Conservation (phyloP, 768 basidiomycete species). For the Auriculariales sp. region DNA sequence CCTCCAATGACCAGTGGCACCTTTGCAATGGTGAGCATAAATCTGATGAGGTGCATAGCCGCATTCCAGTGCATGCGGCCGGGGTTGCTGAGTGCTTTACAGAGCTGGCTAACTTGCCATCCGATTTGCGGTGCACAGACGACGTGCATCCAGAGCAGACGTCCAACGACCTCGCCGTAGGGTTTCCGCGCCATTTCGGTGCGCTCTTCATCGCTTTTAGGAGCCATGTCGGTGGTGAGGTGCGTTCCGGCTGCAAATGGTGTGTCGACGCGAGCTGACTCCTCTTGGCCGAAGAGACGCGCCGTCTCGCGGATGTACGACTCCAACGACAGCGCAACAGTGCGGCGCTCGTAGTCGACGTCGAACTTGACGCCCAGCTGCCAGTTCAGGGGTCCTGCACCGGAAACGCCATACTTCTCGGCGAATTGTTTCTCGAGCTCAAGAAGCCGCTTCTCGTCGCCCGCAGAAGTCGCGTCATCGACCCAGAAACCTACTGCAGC, state of each 20-base stretch:
- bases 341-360: neutral
- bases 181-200: neutral
- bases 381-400: neutral
- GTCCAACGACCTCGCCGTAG: constrained; percentile 2
- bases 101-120: constrained; percentile 8
- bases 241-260: neutral
- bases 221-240: neutral
- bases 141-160: constrained; percentile 7
- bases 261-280: neutral
- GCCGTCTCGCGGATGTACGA: neutral
- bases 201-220: neutral
- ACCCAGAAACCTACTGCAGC: neutral
- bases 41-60: constrained; percentile 24
- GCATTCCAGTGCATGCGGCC: constrained; percentile 21
- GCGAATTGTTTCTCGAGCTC: neutral
- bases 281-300: neutral
- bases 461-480: neutral
- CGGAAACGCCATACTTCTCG: neutral
- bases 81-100: constrained; percentile 19
- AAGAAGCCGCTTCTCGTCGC: neutral
- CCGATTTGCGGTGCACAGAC: constrained; percentile 12
- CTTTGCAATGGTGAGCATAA: constrained; percentile 20
- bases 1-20: neutral
- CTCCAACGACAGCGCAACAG: neutral
- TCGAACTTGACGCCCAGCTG: neutral